Conservation (phyloP, 345 rosid species). For the Toxicodendron radicans region DNA sequence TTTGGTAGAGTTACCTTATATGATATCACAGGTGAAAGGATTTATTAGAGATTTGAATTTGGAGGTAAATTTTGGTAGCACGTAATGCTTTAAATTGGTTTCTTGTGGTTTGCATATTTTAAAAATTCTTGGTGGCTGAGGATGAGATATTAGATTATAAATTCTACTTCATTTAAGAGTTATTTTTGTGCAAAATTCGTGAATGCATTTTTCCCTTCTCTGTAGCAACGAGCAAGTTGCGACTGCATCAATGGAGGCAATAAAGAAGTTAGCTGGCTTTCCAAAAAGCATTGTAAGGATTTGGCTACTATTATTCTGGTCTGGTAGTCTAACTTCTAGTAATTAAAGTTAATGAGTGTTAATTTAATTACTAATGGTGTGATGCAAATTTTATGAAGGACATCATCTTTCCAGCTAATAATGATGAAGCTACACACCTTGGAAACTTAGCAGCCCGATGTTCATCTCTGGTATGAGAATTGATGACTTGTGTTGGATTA, state of each 20-base stretch:
- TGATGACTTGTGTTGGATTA: not conserved
- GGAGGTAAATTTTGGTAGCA: not conserved
- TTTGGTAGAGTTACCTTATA: not conserved
- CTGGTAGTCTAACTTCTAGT: not conserved
- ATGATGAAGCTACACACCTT: slow-evolving; percentile 57
- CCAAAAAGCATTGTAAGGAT: slow-evolving; percentile 68
- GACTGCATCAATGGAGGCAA: slow-evolving; percentile 66
- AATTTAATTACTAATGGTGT: slow-evolving; percentile 12
- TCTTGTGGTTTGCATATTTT: not conserved
- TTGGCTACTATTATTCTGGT: slow-evolving; percentile 15
- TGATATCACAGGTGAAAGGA: not conserved
- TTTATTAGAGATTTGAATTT: not conserved
- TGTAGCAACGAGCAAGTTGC: slow-evolving; percentile 79
- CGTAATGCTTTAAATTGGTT: not conserved
- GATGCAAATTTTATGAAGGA: slow-evolving; percentile 41
- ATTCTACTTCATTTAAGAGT: not conserved
- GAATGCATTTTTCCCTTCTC: slow-evolving; percentile 13
- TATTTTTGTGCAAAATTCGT: slow-evolving; percentile 1
- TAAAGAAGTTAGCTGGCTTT: slow-evolving; percentile 57
- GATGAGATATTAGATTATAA: not conserved
- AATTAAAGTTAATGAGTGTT: not conserved
- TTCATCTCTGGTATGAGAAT: slow-evolving; percentile 64
- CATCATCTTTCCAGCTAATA: slow-evolving; percentile 58
- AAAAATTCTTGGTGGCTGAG: not conserved
- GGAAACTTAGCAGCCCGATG: slow-evolving; percentile 58